phyloP scores from a whole-genome alignment of 495 filamentous ascomycete genomes.

The Niebla homalea region DNA sequence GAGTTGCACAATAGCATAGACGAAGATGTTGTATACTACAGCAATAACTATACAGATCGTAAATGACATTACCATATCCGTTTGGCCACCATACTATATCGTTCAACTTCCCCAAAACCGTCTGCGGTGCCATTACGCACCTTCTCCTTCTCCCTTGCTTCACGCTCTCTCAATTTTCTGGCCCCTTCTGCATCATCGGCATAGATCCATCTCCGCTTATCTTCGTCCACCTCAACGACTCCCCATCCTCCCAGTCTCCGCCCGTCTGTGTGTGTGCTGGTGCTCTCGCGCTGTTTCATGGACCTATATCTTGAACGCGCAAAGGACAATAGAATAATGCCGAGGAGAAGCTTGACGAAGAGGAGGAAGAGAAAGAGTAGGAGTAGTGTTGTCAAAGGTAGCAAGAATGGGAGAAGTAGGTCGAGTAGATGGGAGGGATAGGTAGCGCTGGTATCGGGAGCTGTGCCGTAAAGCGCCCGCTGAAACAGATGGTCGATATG shows the following conservation, averaged over 20 bases:
- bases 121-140: constrained; percentile 43
- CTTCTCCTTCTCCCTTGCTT: constrained; percentile 56
- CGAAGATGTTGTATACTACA: no score
- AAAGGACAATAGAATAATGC: constrained; percentile 39
- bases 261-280: constrained; percentile 25
- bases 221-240: constrained; percentile 75
- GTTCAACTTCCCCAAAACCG: constrained; percentile 52
- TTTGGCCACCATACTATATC: constrained; percentile 91
- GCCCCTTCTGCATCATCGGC: constrained; percentile 65
- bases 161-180: constrained; percentile 53
- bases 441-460: background rate
- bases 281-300: constrained; percentile 59
- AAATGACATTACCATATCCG: constrained; percentile 59
- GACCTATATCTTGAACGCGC: constrained; percentile 58
- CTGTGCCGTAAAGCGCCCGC: constrained; percentile 15
- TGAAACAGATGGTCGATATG: constrained; percentile 45
- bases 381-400: constrained; percentile 13
- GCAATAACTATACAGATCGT: no score
- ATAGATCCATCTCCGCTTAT: constrained; percentile 77
- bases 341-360: constrained; percentile 36
- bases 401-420: constrained; percentile 48
- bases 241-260: constrained; percentile 47
- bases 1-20: no score
- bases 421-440: constrained; percentile 32
- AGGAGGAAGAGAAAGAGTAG: constrained; percentile 33